phyloP scores from a whole-genome alignment of 1,284 basidiomycete genomes.

The Cryptococcus maquisensis region DNA sequence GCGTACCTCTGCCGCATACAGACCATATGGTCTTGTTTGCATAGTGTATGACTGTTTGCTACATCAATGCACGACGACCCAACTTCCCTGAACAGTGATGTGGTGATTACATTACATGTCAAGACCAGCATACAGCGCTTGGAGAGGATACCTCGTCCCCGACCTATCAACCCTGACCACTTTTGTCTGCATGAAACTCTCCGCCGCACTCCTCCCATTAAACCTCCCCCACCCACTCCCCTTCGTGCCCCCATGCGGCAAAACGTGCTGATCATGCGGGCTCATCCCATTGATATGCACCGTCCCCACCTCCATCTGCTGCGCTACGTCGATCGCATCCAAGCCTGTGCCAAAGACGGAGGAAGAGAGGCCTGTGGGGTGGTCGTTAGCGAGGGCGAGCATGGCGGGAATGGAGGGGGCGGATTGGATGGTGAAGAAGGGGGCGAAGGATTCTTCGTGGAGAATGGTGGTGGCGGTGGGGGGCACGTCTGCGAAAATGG shows the following conservation, averaged over 20 bases:
- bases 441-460: conserved; percentile 35
- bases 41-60: too few species aligned
- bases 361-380: conserved; percentile 24
- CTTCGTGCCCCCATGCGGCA: conserved; percentile 40
- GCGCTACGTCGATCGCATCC: conserved; percentile 20
- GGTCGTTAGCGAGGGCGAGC: conserved; percentile 23
- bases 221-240: conserved; percentile 36
- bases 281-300: conserved; percentile 43
- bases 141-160: conserved; percentile 12
- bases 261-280: conserved; percentile 33
- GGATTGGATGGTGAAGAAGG: conserved; percentile 25
- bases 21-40: too few species aligned
- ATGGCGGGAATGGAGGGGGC: conserved; percentile 17
- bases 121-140: conserved; percentile 12
- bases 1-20: too few species aligned
- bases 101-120: too few species aligned
- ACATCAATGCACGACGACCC: too few species aligned
- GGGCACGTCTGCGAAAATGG: conserved; percentile 20
- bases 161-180: conserved; percentile 14
- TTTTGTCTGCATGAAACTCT: conserved; percentile 35
- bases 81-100: too few species aligned
- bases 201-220: conserved; percentile 32
- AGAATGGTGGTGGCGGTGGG: conserved; percentile 5
- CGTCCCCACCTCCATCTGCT: conserved; percentile 21
- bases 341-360: conserved; percentile 23